phyloP scores from a whole-genome alignment of 2,329 filamentous ascomycete genomes.

The Cryoendolithus antarcticus region DNA sequence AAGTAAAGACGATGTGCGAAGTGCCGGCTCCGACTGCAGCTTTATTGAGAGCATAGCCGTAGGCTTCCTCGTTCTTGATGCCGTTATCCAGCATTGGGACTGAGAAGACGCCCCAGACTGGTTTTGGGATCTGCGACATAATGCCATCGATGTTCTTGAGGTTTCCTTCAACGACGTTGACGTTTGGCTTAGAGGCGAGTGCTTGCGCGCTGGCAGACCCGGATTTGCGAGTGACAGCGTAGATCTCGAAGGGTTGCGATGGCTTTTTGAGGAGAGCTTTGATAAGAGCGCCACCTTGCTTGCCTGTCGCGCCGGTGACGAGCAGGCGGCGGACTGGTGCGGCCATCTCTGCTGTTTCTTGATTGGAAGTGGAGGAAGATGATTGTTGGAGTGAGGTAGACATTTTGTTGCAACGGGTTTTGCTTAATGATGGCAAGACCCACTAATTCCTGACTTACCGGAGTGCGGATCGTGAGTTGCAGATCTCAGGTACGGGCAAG shows the following conservation, averaged over 20 bases:
- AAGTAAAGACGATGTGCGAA: slow-evolving; percentile 47
- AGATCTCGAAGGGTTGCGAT: slow-evolving; percentile 29
- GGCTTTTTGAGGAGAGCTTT: slow-evolving; percentile 27
- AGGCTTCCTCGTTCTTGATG: slow-evolving; percentile 36
- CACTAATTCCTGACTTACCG: too few species aligned
- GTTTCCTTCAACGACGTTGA: slow-evolving; percentile 47
- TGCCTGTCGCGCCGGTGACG: slow-evolving; percentile 34
- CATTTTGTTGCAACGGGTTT: too few species aligned
- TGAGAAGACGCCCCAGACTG: slow-evolving; percentile 17
- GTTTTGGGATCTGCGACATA: slow-evolving; percentile 29
- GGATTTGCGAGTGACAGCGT: slow-evolving; percentile 48
- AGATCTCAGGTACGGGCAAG: too few species aligned
- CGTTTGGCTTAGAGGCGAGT: slow-evolving; percentile 32
- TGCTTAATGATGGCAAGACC: too few species aligned
- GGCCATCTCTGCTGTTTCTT: too few species aligned
- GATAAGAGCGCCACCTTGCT: slow-evolving; percentile 35
- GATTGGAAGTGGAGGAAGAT: too few species aligned
- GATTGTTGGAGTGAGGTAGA: too few species aligned
- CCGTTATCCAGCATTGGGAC: slow-evolving; percentile 24
- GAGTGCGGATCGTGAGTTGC: too few species aligned
- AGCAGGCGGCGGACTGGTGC: slow-evolving; percentile 17
- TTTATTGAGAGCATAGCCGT: slow-evolving; percentile 49
- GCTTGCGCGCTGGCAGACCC: slow-evolving; percentile 39
- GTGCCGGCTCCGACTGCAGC: slow-evolving; percentile 44
- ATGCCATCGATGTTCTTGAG: slow-evolving; percentile 39